Evolutionary conservation across 148 eudicot species (phyloP).

Genomic region (Fagopyrum esculentum): DNA sequence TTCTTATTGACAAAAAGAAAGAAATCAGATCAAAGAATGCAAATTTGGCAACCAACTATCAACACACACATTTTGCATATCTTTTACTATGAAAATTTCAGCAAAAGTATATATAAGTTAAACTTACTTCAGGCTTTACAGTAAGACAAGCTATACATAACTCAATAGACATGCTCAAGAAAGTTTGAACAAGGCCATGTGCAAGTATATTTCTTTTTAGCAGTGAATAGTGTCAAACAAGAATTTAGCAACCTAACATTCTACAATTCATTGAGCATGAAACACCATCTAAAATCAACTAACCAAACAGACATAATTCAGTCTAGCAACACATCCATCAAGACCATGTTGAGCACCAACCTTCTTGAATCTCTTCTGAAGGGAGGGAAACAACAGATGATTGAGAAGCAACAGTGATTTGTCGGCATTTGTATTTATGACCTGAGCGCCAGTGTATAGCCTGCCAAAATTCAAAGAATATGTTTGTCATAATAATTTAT

Average conservation of each 20-base stretch:
- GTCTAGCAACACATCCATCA: not conserved
- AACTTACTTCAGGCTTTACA: too few species aligned
- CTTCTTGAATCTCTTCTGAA: constrained; percentile 29
- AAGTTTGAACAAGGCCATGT: not conserved
- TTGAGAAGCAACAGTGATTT: constrained; percentile 26
- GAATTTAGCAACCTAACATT: not conserved
- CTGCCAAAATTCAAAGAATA: constrained; percentile 31
- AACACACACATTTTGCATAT: not conserved
- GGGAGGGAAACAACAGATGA: constrained; percentile 22
- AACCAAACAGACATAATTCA: not conserved
- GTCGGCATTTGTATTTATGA: constrained; percentile 54
- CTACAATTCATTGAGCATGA: not conserved
- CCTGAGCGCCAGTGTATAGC: constrained; percentile 53
- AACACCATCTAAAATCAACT: not conserved
- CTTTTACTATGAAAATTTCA: not conserved
- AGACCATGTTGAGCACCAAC: constrained; percentile 18
- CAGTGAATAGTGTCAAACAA: not conserved
- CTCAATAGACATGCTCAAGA: not conserved
- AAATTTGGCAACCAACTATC: not conserved
- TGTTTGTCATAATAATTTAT: not conserved
- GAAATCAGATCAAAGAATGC: not conserved
- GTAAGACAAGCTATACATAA: not conserved
- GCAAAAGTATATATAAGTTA: not conserved
- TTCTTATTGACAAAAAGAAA: not conserved
- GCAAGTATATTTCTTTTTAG: not conserved